These are phyloP conservation scores for Elymus sibiricus DNA, from an alignment of 176 grass and related monocot species.

Conservation along the genomic window DNA sequence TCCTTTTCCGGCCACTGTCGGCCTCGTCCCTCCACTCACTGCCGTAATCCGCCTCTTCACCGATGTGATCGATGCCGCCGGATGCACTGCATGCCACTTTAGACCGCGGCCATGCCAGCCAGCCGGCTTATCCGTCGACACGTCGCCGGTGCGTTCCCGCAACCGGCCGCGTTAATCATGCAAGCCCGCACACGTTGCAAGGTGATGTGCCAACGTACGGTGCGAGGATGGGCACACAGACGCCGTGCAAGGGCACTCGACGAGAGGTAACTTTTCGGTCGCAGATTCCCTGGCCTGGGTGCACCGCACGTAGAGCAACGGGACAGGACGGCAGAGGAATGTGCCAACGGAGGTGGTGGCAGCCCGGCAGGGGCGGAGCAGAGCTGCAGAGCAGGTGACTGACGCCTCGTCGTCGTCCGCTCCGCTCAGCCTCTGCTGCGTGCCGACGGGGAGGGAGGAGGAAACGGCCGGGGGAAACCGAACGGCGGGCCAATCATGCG, in stretches of 20 bases:
- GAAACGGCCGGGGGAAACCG: conserved; percentile 16
- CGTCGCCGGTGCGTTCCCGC: background rate
- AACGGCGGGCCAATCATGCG: background rate
- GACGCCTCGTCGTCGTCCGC: conserved; percentile 7
- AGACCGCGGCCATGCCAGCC: background rate
- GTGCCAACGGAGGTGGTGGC: background rate
- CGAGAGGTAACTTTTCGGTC: background rate
- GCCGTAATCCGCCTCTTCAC: conserved; percentile 21
- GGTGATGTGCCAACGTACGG: background rate
- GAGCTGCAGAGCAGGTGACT: background rate
- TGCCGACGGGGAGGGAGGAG: background rate
- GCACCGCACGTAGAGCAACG: background rate
- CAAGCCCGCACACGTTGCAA: background rate
- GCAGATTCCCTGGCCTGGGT: background rate
- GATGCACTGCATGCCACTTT: conserved; percentile 18
- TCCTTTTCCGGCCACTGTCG: conserved; percentile 29
- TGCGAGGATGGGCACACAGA: background rate
- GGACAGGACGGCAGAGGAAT: background rate
- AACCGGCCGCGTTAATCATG: background rate
- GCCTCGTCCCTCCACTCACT: conserved; percentile 2
- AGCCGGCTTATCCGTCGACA: background rate
- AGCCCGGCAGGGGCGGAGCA: background rate
- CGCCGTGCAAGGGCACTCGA: background rate
- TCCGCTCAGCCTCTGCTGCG: background rate
- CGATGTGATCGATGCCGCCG: background rate